Evolutionary conservation across 495 filamentous ascomycete species (phyloP).

Genomic region (Lasiosphaeria miniovina): DNA sequence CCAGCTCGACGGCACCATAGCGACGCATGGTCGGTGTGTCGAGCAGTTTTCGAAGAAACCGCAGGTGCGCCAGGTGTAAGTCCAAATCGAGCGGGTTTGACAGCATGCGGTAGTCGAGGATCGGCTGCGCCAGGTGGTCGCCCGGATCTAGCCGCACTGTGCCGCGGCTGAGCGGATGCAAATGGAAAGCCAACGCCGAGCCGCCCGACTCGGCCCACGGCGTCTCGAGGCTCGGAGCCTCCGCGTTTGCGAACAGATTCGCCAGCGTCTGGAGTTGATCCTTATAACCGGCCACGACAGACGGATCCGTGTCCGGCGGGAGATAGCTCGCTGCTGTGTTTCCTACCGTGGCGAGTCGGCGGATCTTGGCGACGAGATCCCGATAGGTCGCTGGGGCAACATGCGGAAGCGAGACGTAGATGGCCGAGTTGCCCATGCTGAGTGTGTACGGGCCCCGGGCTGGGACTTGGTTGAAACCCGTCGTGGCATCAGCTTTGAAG

Average conservation of each 20-base stretch:
- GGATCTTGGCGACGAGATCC: slow-evolving; percentile 5
- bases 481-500: slow-evolving; percentile 8
- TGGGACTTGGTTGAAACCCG: slow-evolving; percentile 12
- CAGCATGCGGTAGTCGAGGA: slow-evolving; percentile 13
- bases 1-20: slow-evolving; percentile 9
- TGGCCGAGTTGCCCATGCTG: slow-evolving; percentile 14
- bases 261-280: slow-evolving; percentile 14
- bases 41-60: slow-evolving; percentile 20
- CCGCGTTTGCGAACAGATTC: slow-evolving; percentile 11
- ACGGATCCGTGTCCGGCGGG: slow-evolving; percentile 7
- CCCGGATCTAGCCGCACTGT: slow-evolving; percentile 9
- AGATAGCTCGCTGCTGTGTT: slow-evolving; percentile 10
- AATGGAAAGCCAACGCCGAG: slow-evolving; percentile 14
- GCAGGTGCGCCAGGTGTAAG: slow-evolving; percentile 18
- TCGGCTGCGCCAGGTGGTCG: slow-evolving; percentile 1
- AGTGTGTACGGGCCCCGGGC: slow-evolving; percentile 23
- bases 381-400: slow-evolving; percentile 7
- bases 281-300: slow-evolving; percentile 17
- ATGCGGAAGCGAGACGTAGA: slow-evolving; percentile 12
- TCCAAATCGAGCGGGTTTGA: slow-evolving; percentile 20
- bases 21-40: slow-evolving; percentile 18
- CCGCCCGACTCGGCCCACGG: slow-evolving; percentile 19
- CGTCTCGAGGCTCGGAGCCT: slow-evolving; percentile 17
- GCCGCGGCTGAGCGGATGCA: slow-evolving; percentile 36
- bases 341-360: not conserved